Base-by-base conservation (phyloP, 2,329 filamentous ascomycete species). In the Colletotrichum limetticola region DNA sequence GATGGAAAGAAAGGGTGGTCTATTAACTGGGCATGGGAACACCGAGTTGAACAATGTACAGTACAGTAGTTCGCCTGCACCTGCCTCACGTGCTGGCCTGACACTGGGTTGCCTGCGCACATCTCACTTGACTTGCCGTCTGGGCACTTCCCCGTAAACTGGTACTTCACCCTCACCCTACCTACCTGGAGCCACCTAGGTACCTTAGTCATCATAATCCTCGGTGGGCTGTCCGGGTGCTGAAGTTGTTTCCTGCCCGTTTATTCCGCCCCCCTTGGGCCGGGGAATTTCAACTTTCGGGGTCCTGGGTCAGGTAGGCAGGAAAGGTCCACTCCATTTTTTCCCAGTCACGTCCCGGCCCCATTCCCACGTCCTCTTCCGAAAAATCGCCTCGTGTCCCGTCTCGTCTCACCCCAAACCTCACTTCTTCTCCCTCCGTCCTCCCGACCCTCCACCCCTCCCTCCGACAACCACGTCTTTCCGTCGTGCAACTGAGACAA, bases 301-400 rank as follows among this genome's bases (percentile, higher is more conserved):
- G 70, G 70, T 72, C 70, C 66, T 72, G 69, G 70, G 52, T 59
- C 68, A 63, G 8, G 53, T 30, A 26, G 49, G 22, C 35, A 24
- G 32, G 32, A 35, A 35, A 35, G 58, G 19, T 14, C 57, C 59
- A 42, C 65, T 42, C 69, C 66, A 70, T 67, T 57, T 60, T 66
- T 37, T 30, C n/a, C n/a, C 58, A 70, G 55, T 72, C 70, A 70
- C 46, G 59, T 69, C 66, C 55, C 66, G 70, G 70, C 66, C 60
- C 53, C 55, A 69, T 58, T 61, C 65, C 66, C 70, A 69, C 66
- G 60, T 59, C 70, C 46, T 69, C 57, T 57, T n/a, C 70, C 70
- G 70, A 70, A 72, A 72, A 72, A 65, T 70, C 70, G 70, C 70
- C 70, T 72, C 66, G 70, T 70, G 70, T 72, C 66, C 66, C 66